These are phyloP conservation scores for Xylaria curta DNA, from an alignment of 495 filamentous ascomycete genomes.

Conservation along the genomic window DNA sequence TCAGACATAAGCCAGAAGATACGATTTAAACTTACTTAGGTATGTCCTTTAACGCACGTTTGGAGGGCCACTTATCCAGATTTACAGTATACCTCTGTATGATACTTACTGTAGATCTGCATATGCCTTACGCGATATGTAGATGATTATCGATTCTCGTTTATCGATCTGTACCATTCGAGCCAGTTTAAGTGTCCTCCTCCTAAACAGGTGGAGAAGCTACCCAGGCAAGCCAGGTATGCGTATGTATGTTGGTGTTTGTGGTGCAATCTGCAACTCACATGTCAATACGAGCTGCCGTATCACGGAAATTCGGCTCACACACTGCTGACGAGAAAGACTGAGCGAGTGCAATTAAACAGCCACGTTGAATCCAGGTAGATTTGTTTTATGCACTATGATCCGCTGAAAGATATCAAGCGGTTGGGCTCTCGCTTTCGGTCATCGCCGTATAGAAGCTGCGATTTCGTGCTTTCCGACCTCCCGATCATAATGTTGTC, in stretches of 20 bases:
- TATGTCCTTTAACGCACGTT: background rate
- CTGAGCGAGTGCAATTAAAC: background rate
- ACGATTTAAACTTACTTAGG: background rate
- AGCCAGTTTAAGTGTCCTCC: background rate
- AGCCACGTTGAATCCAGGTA: background rate
- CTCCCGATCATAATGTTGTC: constrained; percentile 5
- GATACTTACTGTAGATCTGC: constrained; percentile 9
- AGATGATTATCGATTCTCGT: background rate
- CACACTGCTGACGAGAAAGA: background rate
- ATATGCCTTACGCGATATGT: constrained; percentile 16
- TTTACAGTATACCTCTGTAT: background rate
- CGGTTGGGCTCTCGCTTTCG: background rate
- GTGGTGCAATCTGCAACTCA: background rate
- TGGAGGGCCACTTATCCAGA: background rate
- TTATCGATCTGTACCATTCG: background rate
- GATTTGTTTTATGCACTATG: background rate
- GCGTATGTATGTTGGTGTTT: background rate
- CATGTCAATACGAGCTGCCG: background rate
- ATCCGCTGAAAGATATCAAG: background rate
- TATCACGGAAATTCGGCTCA: background rate
- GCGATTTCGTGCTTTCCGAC: constrained; percentile 4
- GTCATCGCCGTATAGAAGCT: background rate
- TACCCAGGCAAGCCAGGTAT: background rate
- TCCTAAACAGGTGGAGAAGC: background rate
- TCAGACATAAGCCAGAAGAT: background rate